Conservation (phyloP, 208 protist species). For the Acanthamoeba polyphaga region DNA sequence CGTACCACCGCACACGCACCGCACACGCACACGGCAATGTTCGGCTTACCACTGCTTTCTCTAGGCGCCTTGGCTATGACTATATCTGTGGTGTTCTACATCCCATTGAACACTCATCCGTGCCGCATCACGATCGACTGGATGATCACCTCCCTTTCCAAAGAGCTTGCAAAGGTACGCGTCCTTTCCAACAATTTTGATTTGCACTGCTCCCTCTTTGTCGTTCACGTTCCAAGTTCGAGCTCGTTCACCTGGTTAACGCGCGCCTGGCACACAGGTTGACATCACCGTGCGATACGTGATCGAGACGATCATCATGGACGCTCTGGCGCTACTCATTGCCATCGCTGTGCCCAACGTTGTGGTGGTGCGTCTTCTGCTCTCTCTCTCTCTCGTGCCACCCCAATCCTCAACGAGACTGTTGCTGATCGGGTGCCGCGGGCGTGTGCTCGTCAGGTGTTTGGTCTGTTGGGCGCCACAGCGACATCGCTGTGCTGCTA, state of each 20-base stretch:
- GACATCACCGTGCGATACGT: slow-evolving; percentile 34
- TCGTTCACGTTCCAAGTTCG: neutral
- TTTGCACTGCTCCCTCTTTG: neutral
- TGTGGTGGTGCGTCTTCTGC: neutral
- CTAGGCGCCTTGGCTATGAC: slow-evolving; percentile 65
- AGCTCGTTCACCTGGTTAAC: neutral
- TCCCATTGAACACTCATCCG: slow-evolving; percentile 70
- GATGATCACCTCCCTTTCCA: slow-evolving; percentile 39
- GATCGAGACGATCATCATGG: slow-evolving; percentile 61
- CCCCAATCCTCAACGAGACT: too few relatives aligned
- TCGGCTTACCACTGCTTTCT: neutral
- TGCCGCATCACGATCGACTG: slow-evolving; percentile 70
- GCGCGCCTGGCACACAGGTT: neutral
- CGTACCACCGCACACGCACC: too few relatives aligned
- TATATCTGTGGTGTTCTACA: slow-evolving; percentile 63
- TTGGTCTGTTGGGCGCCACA: slow-evolving; percentile 60
- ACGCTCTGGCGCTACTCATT: slow-evolving; percentile 21
- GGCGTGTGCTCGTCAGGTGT: neutral
- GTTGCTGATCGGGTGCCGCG: neutral
- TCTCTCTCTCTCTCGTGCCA: neutral
- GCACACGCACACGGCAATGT: neutral
- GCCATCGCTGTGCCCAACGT: slow-evolving; percentile 66
- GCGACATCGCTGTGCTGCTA: slow-evolving; percentile 63
- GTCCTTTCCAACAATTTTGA: neutral
- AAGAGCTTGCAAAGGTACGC: slow-evolving; percentile 32